Base-by-base conservation (phyloP, 805 yeast species). In the Blastobotrys chiropterorum region DNA sequence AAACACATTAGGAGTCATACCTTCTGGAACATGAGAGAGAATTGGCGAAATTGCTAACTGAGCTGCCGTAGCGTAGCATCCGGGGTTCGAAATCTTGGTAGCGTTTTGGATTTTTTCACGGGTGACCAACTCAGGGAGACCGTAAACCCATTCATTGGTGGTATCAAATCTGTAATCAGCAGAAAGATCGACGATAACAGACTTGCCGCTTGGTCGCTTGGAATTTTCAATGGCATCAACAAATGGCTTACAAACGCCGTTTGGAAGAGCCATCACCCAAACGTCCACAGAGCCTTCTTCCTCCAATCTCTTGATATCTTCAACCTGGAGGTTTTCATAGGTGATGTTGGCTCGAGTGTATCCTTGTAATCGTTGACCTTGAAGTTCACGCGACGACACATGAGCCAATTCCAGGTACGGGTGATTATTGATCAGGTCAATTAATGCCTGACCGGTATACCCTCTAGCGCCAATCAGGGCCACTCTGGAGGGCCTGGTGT, bases 221-320 rank as follows among this genome's bases (percentile, higher is more conserved):
- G 61, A 65, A 16, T 59, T 52, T 38, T 68, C 67, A 34, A 73
- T 65, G 8, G 77, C 74, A 40, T 69, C 70, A 4, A 73, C 77
- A 59, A 73, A 72, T n/a, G 77, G 77, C 64, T 68, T 66, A 64
- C 98, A 94, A 39, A 94, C 97, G 47, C 97, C 97, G 67, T 94
- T 94, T 57, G 99, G 99, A 63, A 94, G 78, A 1, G 99, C 99
- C 99, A 95, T 94, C 22, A 95, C 95, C 99, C 99, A 94, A 49
- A 90, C 85, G 64, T 94, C 99, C 53, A 94, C 87, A 50, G 80
- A 86, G 47, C 82, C 80, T 46, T 81, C 73, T 57, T 82, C 77
- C 70, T 92, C 99, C 56, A 94, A 72, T 57, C 75, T 72, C 64
- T 81, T 81, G 58, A 94, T 85, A 61, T 94, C 98, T 63, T 89